phyloP scores from a whole-genome alignment of 2,329 filamentous ascomycete species.

The Cyphellophora europaea region DNA sequence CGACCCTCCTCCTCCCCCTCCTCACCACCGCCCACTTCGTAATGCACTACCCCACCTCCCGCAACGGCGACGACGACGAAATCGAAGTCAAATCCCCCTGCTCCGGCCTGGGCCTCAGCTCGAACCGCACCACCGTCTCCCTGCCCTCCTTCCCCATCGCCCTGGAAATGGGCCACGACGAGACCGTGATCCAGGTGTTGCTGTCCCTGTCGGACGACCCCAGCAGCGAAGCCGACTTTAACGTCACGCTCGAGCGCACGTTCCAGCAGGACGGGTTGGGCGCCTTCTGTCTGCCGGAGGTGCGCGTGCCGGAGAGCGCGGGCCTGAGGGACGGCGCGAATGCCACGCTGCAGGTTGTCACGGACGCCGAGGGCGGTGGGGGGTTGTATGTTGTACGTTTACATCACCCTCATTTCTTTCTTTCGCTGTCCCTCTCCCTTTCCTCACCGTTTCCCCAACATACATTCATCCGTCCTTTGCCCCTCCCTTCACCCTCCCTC shows the following conservation, averaged over 20 bases:
- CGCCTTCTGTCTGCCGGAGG: slow-evolving; percentile 54
- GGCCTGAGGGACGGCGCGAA: slow-evolving; percentile 49
- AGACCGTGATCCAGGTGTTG: slow-evolving; percentile 43
- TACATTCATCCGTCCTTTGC: too few relatives aligned
- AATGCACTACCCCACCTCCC: slow-evolving; percentile 41
- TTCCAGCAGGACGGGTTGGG: slow-evolving; percentile 53
- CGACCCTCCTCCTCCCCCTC: slow-evolving; percentile 32
- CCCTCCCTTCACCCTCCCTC: too few relatives aligned
- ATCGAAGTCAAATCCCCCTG: slow-evolving; percentile 39
- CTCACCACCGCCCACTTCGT: slow-evolving; percentile 46
- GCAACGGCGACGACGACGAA: slow-evolving; percentile 37
- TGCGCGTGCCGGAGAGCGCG: slow-evolving; percentile 29
- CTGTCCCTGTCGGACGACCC: slow-evolving; percentile 43
- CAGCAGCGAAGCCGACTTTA: slow-evolving; percentile 49
- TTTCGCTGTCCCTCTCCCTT: too few relatives aligned
- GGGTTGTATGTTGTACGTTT: slow-evolving; percentile 57
- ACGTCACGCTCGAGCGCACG: slow-evolving; percentile 55
- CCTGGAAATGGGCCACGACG: slow-evolving; percentile 43
- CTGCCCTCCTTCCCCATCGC: slow-evolving; percentile 39
- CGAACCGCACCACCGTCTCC: slow-evolving; percentile 40
- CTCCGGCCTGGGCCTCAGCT: slow-evolving; percentile 35
- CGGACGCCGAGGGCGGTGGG: slow-evolving; percentile 46
- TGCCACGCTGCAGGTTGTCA: slow-evolving; percentile 62
- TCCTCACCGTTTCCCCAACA: too few relatives aligned
- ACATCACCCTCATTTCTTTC: too few relatives aligned